Conservation (phyloP, 139 green algal species). For the Chlorella sp. region DNA sequence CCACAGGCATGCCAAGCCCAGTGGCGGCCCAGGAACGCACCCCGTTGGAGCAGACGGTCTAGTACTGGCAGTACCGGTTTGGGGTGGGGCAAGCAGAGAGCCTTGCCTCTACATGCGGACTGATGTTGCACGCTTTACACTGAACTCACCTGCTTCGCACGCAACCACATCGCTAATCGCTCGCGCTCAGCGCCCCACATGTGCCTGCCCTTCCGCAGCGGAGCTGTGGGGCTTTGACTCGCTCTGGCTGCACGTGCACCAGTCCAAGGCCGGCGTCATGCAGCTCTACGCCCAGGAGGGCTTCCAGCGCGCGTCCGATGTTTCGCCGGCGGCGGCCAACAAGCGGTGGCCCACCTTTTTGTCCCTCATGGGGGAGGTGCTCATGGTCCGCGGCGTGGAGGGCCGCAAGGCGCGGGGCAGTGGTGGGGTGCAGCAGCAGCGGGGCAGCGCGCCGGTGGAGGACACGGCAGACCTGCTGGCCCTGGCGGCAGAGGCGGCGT, state of each 20-base stretch:
- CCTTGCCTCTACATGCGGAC: neutral
- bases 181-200: too few relatives aligned
- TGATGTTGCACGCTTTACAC: neutral
- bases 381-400: neutral
- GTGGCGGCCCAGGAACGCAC: neutral
- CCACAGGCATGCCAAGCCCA: neutral
- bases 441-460: too few relatives aligned
- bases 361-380: conserved; percentile 1
- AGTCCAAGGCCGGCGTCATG: conserved; percentile 31
- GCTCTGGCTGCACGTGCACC: conserved; percentile 55
- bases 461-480: too few relatives aligned
- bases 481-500: too few relatives aligned
- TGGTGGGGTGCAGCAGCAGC: too few relatives aligned
- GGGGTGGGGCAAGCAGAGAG: neutral
- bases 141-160: neutral
- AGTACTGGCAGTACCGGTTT: too few relatives aligned
- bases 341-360: neutral
- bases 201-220: conserved; percentile 15
- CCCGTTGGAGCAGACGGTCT: too few relatives aligned
- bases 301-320: too few relatives aligned
- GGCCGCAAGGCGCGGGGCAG: too few relatives aligned
- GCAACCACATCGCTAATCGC: too few relatives aligned
- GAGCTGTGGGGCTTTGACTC: conserved; percentile 29
- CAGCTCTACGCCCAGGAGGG: conserved; percentile 42
- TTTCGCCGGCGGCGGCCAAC: neutral